A percentile compares a stretch with the other conserved stretches of the same genome.
These are phyloP conservation scores for Trypanosoma boissoni DNA, from an alignment of 208 protist species.

Conservation along the genomic window DNA sequence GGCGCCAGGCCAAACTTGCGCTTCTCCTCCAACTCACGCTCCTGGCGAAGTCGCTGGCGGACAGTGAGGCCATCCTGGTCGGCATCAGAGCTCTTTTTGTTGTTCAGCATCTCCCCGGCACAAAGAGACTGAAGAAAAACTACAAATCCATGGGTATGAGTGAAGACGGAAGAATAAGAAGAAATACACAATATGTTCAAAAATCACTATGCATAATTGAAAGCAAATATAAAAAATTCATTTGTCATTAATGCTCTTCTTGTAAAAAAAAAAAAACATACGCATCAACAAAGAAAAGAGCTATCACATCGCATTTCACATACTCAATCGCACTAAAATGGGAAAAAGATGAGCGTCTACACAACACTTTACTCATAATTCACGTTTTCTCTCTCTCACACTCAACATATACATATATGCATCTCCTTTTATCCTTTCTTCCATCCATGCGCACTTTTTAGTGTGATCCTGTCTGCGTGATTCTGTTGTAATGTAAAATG, in stretches of 20 bases:
- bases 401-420: not conserved
- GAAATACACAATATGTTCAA: too few species aligned
- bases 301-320: too few species aligned
- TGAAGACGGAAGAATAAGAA: conserved; percentile 3
- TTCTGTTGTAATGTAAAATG: not conserved
- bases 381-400: not conserved
- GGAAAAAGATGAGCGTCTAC: too few species aligned
- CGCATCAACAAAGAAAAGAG: too few species aligned
- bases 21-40: conserved; percentile 86
- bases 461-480: too few species aligned
- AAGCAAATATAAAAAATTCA: too few species aligned
- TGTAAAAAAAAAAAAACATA: too few species aligned
- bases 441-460: too few species aligned
- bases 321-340: too few species aligned
- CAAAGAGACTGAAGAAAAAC: not conserved
- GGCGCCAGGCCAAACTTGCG: conserved; percentile 83
- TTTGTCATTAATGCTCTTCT: too few species aligned
- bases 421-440: too few species aligned
- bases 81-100: conserved; percentile 12
- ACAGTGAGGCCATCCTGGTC: conserved; percentile 38
- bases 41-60: conserved; percentile 68
- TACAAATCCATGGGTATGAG: conserved; percentile 13
- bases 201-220: too few species aligned
- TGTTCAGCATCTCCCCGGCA: conserved; percentile 18
- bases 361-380: not conserved